These are phyloP conservation scores for Polyplosphaeria fusca DNA, from an alignment of 495 filamentous ascomycete genomes.

Conservation along the genomic window DNA sequence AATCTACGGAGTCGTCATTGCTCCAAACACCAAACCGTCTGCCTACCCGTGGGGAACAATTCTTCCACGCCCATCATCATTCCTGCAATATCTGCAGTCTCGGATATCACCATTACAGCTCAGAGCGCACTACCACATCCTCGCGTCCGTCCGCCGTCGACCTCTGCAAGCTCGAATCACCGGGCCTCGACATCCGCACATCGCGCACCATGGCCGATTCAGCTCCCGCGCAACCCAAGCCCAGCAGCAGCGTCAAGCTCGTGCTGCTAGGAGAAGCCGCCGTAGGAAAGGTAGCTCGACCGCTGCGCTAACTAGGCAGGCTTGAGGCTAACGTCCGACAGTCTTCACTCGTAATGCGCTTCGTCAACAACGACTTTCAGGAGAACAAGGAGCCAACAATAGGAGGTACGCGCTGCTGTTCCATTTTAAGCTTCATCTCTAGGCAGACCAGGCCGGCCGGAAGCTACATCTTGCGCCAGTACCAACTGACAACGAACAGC, in stretches of 20 bases:
- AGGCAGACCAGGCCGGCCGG: too few species aligned
- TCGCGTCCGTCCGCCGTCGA: background rate
- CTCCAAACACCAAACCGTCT: slow-evolving; percentile 17
- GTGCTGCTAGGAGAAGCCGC: slow-evolving; percentile 95
- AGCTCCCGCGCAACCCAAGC: slow-evolving; percentile 67
- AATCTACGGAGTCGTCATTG: background rate
- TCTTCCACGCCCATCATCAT: slow-evolving; percentile 10
- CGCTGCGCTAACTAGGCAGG: too few species aligned
- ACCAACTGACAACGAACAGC: slow-evolving; percentile 51
- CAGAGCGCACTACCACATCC: too few species aligned
- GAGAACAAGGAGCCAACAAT: slow-evolving; percentile 99
- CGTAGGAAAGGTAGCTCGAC: slow-evolving; percentile 92
- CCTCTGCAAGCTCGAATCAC: background rate
- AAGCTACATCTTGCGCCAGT: too few species aligned
- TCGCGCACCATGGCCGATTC: slow-evolving; percentile 44
- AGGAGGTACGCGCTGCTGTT: slow-evolving; percentile 80
- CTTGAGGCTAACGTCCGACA: slow-evolving; percentile 46
- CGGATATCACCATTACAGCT: background rate
- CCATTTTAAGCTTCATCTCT: slow-evolving; percentile 16
- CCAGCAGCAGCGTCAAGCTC: slow-evolving; percentile 98
- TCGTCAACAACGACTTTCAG: slow-evolving; percentile 99
- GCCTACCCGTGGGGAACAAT: slow-evolving; percentile 11
- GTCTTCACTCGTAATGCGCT: slow-evolving; percentile 96
- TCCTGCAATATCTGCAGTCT: background rate
- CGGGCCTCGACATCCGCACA: too few species aligned